Conservation (phyloP, 2,329 filamentous ascomycete genomes). For the Fusarium nodosum region DNA sequence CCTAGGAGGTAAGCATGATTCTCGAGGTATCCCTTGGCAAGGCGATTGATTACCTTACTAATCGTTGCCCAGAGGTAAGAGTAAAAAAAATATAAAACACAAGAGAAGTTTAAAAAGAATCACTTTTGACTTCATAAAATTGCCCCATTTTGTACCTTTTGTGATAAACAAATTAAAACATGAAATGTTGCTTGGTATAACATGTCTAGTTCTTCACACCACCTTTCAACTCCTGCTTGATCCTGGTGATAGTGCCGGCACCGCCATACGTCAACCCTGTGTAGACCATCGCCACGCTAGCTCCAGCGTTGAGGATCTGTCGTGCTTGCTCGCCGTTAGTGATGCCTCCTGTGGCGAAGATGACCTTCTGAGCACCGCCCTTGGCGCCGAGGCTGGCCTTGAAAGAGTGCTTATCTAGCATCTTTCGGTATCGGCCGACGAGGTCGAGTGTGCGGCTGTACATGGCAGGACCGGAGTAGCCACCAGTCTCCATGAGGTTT, state of each 20-base stretch:
- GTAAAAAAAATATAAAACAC: not conserved
- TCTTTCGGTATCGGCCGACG: slow-evolving; percentile 81
- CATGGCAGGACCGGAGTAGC: slow-evolving; percentile 91
- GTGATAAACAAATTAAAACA: slow-evolving; percentile 41
- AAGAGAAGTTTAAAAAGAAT: not conserved
- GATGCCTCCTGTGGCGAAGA: slow-evolving; percentile 95
- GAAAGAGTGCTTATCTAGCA: slow-evolving; percentile 68
- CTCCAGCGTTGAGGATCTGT: slow-evolving; percentile 86
- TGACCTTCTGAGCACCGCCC: slow-evolving; percentile 72
- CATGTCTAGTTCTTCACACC: slow-evolving; percentile 50
- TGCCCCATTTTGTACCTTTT: slow-evolving; percentile 14
- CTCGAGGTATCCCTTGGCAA: not conserved
- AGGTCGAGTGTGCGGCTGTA: slow-evolving; percentile 84
- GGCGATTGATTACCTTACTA: not conserved
- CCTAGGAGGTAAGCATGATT: not conserved
- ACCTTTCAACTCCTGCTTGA: slow-evolving; percentile 73
- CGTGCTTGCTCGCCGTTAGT: slow-evolving; percentile 88
- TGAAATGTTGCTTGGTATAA: slow-evolving; percentile 39
- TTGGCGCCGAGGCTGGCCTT: slow-evolving; percentile 50
- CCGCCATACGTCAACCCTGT: slow-evolving; percentile 79
- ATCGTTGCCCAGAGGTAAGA: not conserved
- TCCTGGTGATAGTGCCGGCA: slow-evolving; percentile 73
- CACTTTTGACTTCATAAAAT: slow-evolving; percentile 5
- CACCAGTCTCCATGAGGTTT: slow-evolving; percentile 81
- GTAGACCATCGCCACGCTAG: slow-evolving; percentile 92